Evolutionary conservation across 345 rosid species (phyloP).

Genomic region (Mercurialis annua): DNA sequence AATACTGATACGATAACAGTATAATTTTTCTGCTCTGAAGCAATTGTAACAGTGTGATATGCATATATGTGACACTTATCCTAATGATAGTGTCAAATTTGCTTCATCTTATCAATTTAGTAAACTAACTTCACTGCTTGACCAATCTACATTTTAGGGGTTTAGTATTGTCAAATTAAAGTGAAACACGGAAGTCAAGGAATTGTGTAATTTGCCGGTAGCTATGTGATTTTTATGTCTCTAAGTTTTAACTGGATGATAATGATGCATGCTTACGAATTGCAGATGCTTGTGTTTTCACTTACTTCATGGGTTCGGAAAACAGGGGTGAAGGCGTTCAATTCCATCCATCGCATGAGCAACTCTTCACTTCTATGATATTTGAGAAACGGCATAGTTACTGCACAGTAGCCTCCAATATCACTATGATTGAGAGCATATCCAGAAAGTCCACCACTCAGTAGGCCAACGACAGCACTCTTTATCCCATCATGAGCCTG

Average conservation of each 20-base stretch:
- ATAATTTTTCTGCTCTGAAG: background rate
- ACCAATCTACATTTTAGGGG: background rate
- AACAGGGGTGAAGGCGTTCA: conserved; percentile 57
- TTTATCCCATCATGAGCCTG: conserved; percentile 70
- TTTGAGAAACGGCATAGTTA: conserved; percentile 49
- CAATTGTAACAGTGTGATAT: background rate
- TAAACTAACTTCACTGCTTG: background rate
- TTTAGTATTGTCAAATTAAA: conserved; percentile 4
- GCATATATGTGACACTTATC: background rate
- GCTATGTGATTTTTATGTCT: background rate
- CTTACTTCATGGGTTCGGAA: conserved; percentile 76
- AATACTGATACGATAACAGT: conserved; percentile 8
- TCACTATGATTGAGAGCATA: conserved; percentile 74
- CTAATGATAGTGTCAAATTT: background rate
- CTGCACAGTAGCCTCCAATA: conserved; percentile 69
- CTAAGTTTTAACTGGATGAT: conserved; percentile 15
- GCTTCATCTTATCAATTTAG: background rate
- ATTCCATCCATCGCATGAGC: conserved; percentile 75
- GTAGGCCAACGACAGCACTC: conserved; percentile 62
- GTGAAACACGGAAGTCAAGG: background rate
- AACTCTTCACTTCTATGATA: conserved; percentile 61
- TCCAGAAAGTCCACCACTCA: conserved; percentile 66
- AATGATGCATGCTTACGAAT: conserved; percentile 10
- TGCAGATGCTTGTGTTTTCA: conserved; percentile 12
- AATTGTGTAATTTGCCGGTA: background rate